phyloP scores from a whole-genome alignment of 148 eudicot genomes.

The Limonium bicolor region DNA sequence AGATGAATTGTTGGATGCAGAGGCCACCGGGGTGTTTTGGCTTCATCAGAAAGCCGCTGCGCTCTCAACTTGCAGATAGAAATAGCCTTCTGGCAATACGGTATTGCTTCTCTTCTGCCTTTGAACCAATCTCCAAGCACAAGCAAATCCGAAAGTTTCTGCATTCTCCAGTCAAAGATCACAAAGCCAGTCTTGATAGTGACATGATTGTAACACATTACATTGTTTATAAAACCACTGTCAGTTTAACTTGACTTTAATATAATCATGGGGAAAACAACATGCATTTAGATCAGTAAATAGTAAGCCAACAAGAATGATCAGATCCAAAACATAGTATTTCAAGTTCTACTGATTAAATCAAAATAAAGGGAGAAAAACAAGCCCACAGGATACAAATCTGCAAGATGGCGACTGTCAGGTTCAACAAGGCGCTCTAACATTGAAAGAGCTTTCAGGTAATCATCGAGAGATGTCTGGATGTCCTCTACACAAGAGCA shows the following conservation, averaged over 20 bases:
- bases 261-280: too few species aligned
- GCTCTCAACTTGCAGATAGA: constrained; percentile 66
- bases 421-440: constrained; percentile 82
- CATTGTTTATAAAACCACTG: too few species aligned
- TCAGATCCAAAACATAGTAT: too few species aligned
- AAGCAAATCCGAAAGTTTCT: constrained; percentile 91
- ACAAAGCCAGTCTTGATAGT: too few species aligned
- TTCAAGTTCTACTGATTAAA: too few species aligned
- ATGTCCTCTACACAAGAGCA: constrained; percentile 59
- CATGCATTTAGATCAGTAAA: too few species aligned
- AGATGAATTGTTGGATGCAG: constrained; percentile 27
- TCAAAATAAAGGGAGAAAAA: not conserved
- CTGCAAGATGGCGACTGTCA: constrained; percentile 73
- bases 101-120: constrained; percentile 71
- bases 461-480: constrained; percentile 85
- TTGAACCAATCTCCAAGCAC: constrained; percentile 72
- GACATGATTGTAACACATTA: too few species aligned
- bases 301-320: too few species aligned
- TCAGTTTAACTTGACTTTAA: too few species aligned
- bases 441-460: constrained; percentile 62
- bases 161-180: constrained; percentile 34
- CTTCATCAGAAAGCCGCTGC: constrained; percentile 49
- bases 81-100: constrained; percentile 77
- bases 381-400: constrained; percentile 57
- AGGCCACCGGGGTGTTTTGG: constrained; percentile 18